Conservation (phyloP, 2,329 filamentous ascomycete genomes). For the Pestalotiopsis sp. region DNA sequence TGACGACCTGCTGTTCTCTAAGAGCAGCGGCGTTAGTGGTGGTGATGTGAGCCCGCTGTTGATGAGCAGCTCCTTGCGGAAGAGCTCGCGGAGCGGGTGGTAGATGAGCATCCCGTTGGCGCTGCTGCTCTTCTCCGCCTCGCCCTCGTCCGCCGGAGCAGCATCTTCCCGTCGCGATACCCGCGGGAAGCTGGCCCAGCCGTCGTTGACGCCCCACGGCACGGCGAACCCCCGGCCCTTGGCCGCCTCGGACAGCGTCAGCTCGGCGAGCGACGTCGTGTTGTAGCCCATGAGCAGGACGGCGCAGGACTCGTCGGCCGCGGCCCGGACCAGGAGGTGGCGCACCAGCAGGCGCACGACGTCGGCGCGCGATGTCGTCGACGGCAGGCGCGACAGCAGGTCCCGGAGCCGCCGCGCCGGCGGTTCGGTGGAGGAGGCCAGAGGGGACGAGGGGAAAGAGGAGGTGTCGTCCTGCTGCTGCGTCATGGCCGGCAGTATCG, state of each 20-base stretch:
- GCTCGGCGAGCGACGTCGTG: conserved; percentile 84
- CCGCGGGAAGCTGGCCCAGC: conserved; percentile 42
- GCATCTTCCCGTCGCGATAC: conserved; percentile 22
- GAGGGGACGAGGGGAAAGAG: too few species aligned
- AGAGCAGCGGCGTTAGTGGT: conserved; percentile 51
- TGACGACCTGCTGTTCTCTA: conserved; percentile 30
- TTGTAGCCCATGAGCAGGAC: conserved; percentile 82
- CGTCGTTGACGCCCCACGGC: conserved; percentile 82
- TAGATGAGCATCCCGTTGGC: conserved; percentile 50
- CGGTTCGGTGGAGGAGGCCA: background rate
- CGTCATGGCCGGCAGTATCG: conserved; percentile 35
- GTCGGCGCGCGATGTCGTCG: conserved; percentile 76
- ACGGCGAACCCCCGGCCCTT: conserved; percentile 87
- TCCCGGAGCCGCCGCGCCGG: conserved; percentile 41
- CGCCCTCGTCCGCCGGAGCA: conserved; percentile 16
- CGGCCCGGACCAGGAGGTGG: conserved; percentile 69
- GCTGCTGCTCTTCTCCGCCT: background rate
- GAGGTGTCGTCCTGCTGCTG: too few species aligned
- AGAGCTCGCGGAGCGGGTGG: conserved; percentile 82
- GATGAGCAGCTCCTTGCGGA: conserved; percentile 74
- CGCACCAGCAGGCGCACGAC: conserved; percentile 70
- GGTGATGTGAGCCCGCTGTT: conserved; percentile 61
- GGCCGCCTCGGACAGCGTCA: conserved; percentile 83
- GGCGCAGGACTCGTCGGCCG: conserved; percentile 61
- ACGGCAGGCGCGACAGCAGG: conserved; percentile 64